phyloP scores from a whole-genome alignment of 352 stramenopile genomes.

The Halophytophthora polymorphica region DNA sequence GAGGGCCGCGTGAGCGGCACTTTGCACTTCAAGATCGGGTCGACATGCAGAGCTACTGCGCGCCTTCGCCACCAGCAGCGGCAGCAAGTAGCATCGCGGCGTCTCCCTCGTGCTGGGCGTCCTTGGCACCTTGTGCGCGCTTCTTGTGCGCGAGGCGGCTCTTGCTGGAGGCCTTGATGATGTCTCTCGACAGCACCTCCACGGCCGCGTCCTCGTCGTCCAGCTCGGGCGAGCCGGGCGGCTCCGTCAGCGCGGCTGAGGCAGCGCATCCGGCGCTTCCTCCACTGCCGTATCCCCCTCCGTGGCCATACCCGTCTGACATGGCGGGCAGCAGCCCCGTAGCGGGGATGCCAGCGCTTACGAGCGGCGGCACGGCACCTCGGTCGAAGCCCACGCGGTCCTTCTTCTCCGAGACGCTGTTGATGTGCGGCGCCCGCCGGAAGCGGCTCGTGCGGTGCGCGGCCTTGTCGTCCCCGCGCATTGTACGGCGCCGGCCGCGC shows the following conservation, averaged over 20 bases:
- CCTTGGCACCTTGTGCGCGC: constrained; percentile 15
- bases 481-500: constrained; percentile 19
- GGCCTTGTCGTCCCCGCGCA: constrained; percentile 15
- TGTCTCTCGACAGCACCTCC: constrained; percentile 53
- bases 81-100: too few relatives aligned
- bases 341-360: background rate
- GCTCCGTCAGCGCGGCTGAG: constrained; percentile 5
- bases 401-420: constrained; percentile 17
- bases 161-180: constrained; percentile 63
- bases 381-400: constrained; percentile 37
- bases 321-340: too few relatives aligned
- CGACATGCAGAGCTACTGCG: too few relatives aligned
- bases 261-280: background rate
- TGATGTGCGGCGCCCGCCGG: constrained; percentile 15
- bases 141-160: constrained; percentile 59
- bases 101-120: background rate
- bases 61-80: too few relatives aligned
- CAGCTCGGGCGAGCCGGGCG: constrained; percentile 16
- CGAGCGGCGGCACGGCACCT: constrained; percentile 21
- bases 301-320: too few relatives aligned
- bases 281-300: background rate
- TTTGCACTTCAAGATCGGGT: too few relatives aligned
- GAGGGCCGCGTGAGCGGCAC: too few relatives aligned
- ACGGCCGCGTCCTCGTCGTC: constrained; percentile 38
- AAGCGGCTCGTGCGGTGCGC: constrained; percentile 12